Evolutionary conservation across 2,329 filamentous ascomycete species (phyloP), one percentile per base, ranked within the genome.

Genomic region (Pseudogymnoascus sp.): DNA sequence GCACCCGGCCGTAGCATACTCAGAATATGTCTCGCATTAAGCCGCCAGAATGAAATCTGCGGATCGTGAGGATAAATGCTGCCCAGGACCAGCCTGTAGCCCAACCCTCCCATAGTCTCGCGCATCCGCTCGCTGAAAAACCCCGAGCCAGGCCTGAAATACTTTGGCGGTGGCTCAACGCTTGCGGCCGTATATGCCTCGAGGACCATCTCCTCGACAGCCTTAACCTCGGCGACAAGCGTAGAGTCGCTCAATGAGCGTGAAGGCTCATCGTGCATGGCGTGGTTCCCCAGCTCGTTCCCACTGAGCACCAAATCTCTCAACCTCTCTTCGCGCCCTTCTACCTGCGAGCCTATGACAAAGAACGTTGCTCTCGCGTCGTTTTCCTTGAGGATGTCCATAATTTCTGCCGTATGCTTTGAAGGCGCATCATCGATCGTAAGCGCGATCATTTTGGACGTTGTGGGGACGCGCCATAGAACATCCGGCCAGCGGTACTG

Each of bases 51-150:
- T 8, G 78, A 78, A 62, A 96, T 87, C 78, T 95, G 91, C n/a
- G 91, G 86, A 75, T 96, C 91, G 75, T 96, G 91, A 4, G 91
- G 91, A 74, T 95, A 96, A 39, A 96, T 86, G 72, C 85, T 86
- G 2, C 91, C 91, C 38, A 96, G 76, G n/a, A 91, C 87, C 59
- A 94, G 78, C 58, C 80, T 78, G 73, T 90, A 92, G 3, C 85
- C 86, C 63, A 91, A 70, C 59, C 74, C 77, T 34, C 75, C 74
- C 6, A 90, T 74, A 35, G 87, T 70, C 34, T 74, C 72, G 18
- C 88, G 78, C 85, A 96, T 92, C 16, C 81, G 73, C 41, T 77
- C 76, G 68, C 81, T 91, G 76, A 96, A 96, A 72, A 95, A 87
- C 12, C 91, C 91, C 0, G 87, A 91, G 0, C 91, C 91, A 0